Evolutionary conservation across 345 rosid species (phyloP), one percentile per base, ranked within the genome.

Genomic region (Salix koriyanagi): DNA sequence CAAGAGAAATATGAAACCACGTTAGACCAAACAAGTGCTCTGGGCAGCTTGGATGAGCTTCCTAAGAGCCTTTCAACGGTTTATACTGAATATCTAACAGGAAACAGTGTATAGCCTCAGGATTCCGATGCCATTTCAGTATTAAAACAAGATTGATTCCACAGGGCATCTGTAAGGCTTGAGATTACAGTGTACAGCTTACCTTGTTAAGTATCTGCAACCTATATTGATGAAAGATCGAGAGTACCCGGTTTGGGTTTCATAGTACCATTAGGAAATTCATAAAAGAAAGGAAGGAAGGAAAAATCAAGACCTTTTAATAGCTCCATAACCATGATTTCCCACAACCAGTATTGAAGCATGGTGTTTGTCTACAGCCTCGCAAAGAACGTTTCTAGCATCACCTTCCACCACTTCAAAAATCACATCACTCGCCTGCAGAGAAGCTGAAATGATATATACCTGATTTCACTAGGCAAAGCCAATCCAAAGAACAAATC

Each of bases 311-410:
- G 70, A 91, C 99, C 98, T 92, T 85, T 94, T 96, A 69, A 96
- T 87, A 73, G 97, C 92, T 83, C 99, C 99, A 83, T 96, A 89
- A 23, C 99, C 99, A 83, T 94, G 99, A 79, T 91, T 96, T 61
- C 99, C 99, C 21, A 94, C 95, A 62, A 89, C 97, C 66, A 96
- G 87, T n/a, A 94, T 64, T 5, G 97, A 86, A 77, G 98, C 98
- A 46, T 87, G 92, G 83, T 94, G 92, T 73, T 74, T 92, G 7
- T 96, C 98, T 23, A 91, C 99, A 71, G 90, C 90, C 39, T 94
- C 99, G 41, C 98, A 96, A 0, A 96, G 89, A 28, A 96, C 89
- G 79, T 92, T 91, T 82, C 99, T 87, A 5, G 93, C 92, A 90
- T 96, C 99, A 7, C 99, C 99, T 80, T 96, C 99, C 10, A 77